Evolutionary conservation across 371 early-diverging fungal species (phyloP).

Genomic region (Mycotypha africana): DNA sequence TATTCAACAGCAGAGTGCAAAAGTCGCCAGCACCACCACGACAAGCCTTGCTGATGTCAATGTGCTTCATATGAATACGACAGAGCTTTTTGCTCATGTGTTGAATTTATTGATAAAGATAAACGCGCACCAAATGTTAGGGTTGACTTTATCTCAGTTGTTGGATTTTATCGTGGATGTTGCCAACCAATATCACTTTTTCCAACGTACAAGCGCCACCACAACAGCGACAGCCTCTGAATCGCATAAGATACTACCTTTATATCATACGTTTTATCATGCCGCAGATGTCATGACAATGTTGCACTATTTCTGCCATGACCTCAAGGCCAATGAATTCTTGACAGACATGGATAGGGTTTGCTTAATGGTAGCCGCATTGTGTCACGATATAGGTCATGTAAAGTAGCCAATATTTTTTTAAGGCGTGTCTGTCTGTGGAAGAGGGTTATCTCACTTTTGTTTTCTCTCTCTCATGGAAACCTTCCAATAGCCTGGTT

Average conservation of each 20-base stretch:
- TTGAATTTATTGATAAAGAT: constrained; percentile 54
- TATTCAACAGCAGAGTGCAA: constrained; percentile 4
- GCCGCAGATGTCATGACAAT: constrained; percentile 86
- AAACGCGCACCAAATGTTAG: constrained; percentile 41
- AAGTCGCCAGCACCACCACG: too few species aligned
- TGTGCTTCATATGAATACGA: too few species aligned
- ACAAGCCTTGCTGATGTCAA: too few species aligned
- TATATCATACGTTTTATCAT: constrained; percentile 89
- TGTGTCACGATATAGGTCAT: constrained; percentile 90
- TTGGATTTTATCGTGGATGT: constrained; percentile 81
- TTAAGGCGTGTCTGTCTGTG: too few species aligned
- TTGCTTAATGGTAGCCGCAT: constrained; percentile 74
- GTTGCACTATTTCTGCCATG: constrained; percentile 67
- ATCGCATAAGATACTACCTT: too few species aligned
- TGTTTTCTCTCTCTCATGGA: too few species aligned
- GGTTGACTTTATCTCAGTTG: constrained; percentile 39
- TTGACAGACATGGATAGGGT: constrained; percentile 63
- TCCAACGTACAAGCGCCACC: too few species aligned
- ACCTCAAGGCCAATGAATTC: constrained; percentile 55
- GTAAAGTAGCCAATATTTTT: too few species aligned
- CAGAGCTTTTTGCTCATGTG: constrained; percentile 57
- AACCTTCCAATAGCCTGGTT: constrained; percentile 80
- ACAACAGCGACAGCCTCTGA: constrained; percentile 61
- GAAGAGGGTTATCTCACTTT: too few species aligned
- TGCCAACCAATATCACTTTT: constrained; percentile 67